Evolutionary conservation across 139 green algal species (phyloP).

Genomic region (Micromonas commoda): DNA sequence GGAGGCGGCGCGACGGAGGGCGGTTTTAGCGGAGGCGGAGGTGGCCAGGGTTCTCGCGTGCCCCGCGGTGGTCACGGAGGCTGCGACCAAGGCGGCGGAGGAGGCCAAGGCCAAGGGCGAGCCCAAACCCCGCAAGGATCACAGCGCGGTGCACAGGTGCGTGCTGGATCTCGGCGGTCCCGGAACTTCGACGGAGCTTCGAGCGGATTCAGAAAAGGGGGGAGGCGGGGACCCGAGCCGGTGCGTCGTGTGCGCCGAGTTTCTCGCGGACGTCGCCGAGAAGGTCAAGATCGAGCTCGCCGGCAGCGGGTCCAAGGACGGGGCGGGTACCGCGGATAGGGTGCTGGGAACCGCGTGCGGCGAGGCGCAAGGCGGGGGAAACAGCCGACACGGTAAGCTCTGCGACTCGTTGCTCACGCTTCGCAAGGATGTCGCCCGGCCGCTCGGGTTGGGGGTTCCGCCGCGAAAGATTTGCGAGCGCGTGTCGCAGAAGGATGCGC

Average conservation of each 20-base stretch:
- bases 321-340: neutral
- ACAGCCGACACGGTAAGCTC: conserved; percentile 6
- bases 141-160: neutral
- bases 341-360: neutral
- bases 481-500: conserved; percentile 11
- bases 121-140: neutral
- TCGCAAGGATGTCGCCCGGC: neutral
- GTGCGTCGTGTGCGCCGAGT: neutral
- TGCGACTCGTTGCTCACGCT: conserved; percentile 16
- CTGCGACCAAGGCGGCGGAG: neutral
- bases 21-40: neutral
- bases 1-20: neutral
- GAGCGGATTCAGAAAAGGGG: neutral
- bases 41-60: neutral
- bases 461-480: conserved; percentile 17
- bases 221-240: no score
- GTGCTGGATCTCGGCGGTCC: neutral
- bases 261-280: neutral
- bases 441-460: conserved; percentile 6
- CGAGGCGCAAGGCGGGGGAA: neutral
- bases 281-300: neutral
- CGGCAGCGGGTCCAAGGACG: neutral
- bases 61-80: neutral
- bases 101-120: neutral
- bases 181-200: neutral